phyloP scores from a whole-genome alignment of 1,284 basidiomycete species.

The Ganoderma meredithae region DNA sequence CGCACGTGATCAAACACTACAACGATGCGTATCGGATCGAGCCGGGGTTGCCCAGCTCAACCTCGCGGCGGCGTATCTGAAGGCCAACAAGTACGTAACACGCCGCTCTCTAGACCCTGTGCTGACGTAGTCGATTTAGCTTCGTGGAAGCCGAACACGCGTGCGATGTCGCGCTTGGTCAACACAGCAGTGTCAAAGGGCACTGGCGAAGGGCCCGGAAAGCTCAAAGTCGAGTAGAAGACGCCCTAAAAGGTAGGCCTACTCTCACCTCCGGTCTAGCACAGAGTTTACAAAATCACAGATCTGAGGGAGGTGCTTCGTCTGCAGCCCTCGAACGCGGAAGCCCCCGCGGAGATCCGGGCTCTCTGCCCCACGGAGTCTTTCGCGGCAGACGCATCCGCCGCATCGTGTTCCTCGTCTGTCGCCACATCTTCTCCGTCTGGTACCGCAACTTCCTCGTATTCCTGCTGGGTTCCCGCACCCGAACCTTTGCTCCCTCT shows the following conservation, averaged over 20 bases:
- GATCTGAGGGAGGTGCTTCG: constrained; percentile 65
- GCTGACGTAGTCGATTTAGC: constrained; percentile 42
- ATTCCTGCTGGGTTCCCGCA: constrained; percentile 34
- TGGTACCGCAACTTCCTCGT: constrained; percentile 26
- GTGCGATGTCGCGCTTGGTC: constrained; percentile 64
- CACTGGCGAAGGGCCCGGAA: constrained; percentile 69
- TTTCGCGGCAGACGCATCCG: constrained; percentile 15
- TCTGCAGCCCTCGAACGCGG: constrained; percentile 64
- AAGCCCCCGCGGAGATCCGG: constrained; percentile 62
- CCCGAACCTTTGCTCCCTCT: constrained; percentile 50
- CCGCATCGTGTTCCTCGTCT: constrained; percentile 28
- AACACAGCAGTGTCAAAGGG: constrained; percentile 71
- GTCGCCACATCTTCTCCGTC: constrained; percentile 37
- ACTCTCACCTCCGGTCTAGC: neutral
- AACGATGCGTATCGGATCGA: constrained; percentile 65
- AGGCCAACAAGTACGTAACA: constrained; percentile 61
- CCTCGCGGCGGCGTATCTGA: constrained; percentile 72
- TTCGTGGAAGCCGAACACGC: constrained; percentile 75
- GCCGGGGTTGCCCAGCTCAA: constrained; percentile 76
- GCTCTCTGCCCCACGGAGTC: constrained; percentile 46
- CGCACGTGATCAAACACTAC: constrained; percentile 62
- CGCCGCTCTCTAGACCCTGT: constrained; percentile 17
- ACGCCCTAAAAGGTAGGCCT: constrained; percentile 63
- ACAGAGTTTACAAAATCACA: constrained; percentile 33
- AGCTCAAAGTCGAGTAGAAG: constrained; percentile 62